Conservation (phyloP, 73 alveolate species). For the Paramecium pentaurelia region DNA sequence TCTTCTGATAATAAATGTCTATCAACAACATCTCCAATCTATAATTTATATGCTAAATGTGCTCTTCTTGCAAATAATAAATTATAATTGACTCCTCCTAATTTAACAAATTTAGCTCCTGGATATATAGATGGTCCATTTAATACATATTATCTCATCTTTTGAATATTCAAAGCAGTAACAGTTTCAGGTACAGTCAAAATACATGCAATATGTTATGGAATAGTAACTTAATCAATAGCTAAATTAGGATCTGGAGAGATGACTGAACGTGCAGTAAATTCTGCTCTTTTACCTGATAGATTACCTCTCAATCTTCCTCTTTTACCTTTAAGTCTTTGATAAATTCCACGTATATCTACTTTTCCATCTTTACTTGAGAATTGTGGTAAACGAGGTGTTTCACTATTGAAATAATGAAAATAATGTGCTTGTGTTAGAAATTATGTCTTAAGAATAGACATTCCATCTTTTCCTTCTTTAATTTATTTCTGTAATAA, state of each 20-base stretch:
- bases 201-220: constrained; percentile 94
- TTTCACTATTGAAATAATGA: constrained; percentile 28
- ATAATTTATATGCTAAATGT: constrained; percentile 79
- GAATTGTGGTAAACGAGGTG: background rate
- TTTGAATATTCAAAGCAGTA: constrained; percentile 77
- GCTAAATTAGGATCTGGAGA: constrained; percentile 99
- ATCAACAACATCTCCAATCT: constrained; percentile 97
- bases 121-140: constrained; percentile 97
- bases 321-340: constrained; percentile 97
- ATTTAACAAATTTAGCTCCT: constrained; percentile 89
- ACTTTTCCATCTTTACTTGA: constrained; percentile 65
- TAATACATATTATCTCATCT: constrained; percentile 76
- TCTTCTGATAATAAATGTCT: constrained; percentile 98
- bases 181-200: constrained; percentile 98
- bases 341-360: constrained; percentile 90
- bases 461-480: background rate
- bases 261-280: constrained; percentile 99
- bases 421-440: constrained; percentile 2
- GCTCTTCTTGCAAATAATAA: constrained; percentile 75
- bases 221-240: constrained; percentile 94
- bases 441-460: background rate
- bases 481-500: background rate
- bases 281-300: constrained; percentile 99
- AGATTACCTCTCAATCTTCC: constrained; percentile 98
- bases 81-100: constrained; percentile 64